Evolutionary conservation across 495 filamentous ascomycete genomes (phyloP).

Genomic region (Annulohypoxylon maeteangense): DNA sequence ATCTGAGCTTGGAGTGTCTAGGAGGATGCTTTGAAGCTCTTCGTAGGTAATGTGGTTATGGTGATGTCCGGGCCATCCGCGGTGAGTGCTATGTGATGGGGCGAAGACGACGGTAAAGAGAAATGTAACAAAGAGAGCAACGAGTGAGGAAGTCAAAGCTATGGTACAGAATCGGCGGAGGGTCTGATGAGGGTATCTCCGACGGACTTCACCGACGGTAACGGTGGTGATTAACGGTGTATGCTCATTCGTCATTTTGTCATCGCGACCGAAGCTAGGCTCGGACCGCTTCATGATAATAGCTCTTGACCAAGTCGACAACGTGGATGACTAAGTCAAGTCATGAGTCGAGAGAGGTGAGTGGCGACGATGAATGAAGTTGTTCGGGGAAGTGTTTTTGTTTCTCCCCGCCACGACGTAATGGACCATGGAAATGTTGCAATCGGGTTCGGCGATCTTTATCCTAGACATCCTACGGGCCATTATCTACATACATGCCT

Average conservation of each 20-base stretch:
- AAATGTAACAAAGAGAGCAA: conserved; percentile 70
- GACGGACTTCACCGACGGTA: conserved; percentile 60
- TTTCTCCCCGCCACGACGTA: conserved; percentile 31
- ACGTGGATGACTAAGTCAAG: background rate
- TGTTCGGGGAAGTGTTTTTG: background rate
- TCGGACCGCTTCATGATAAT: conserved; percentile 27
- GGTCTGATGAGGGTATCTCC: conserved; percentile 73
- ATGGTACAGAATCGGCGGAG: conserved; percentile 79
- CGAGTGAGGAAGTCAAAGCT: conserved; percentile 64
- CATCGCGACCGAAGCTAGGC: conserved; percentile 17
- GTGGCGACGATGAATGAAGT: conserved; percentile 11
- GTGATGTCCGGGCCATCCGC: conserved; percentile 54
- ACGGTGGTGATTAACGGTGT: conserved; percentile 72
- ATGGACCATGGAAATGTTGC: conserved; percentile 31
- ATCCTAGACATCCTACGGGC: background rate
- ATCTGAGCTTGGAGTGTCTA: conserved; percentile 73
- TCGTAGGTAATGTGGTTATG: conserved; percentile 63
- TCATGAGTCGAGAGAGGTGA: background rate
- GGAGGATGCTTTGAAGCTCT: conserved; percentile 75
- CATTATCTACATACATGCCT: conserved; percentile 4
- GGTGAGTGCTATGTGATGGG: conserved; percentile 55
- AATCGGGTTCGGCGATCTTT: conserved; percentile 29
- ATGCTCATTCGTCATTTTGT: conserved; percentile 65
- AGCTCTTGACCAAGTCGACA: background rate
- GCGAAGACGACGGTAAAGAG: conserved; percentile 63